phyloP scores from a whole-genome alignment of 768 basidiomycete species.

The Mycena galopus region DNA sequence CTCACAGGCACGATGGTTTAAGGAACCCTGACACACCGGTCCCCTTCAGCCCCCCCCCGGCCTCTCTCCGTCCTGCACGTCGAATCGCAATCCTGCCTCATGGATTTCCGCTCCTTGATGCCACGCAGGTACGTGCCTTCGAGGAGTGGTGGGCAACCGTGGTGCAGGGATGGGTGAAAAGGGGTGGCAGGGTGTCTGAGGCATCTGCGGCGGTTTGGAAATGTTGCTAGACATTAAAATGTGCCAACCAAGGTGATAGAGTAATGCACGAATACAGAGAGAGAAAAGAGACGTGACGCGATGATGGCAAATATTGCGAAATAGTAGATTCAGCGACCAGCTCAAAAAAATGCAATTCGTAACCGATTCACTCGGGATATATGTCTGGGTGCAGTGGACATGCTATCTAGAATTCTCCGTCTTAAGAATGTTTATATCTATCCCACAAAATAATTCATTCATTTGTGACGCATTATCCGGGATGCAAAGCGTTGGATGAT shows the following conservation, averaged over 20 bases:
- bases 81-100: too few relatives aligned
- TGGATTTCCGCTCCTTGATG: too few relatives aligned
- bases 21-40: too few relatives aligned
- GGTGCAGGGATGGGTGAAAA: too few relatives aligned
- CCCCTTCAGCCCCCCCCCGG: too few relatives aligned
- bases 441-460: background rate
- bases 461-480: background rate
- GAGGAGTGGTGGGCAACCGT: too few relatives aligned
- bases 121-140: too few relatives aligned
- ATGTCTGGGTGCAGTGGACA: background rate
- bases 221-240: background rate
- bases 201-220: background rate
- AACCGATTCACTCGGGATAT: background rate
- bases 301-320: background rate
- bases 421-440: background rate
- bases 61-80: too few relatives aligned
- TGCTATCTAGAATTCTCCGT: constrained; percentile 26
- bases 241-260: background rate
- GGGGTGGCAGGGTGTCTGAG: background rate
- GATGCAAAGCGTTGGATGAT: background rate
- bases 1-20: too few relatives aligned
- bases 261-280: background rate
- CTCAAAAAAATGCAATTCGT: too few relatives aligned
- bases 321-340: background rate
- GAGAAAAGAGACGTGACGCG: constrained; percentile 5